Conservation (phyloP, 176 grass and related monocot genomes). For the Zea luxurians region DNA sequence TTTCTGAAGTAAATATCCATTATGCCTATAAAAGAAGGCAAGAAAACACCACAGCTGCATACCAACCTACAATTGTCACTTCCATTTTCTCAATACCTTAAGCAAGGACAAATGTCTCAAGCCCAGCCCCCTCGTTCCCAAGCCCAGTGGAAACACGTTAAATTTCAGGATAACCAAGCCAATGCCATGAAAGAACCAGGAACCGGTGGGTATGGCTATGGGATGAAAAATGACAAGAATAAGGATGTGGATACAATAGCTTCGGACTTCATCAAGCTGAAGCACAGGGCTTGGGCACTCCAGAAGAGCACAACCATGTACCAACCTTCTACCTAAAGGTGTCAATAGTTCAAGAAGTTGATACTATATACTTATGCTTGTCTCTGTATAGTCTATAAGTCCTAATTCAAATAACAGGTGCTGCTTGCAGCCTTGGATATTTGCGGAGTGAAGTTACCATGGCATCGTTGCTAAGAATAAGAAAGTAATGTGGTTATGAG, state of each 20-base stretch:
- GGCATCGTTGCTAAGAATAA: conserved; percentile 33
- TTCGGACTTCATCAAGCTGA: conserved; percentile 63
- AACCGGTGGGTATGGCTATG: conserved; percentile 1
- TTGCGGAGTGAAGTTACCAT: conserved; percentile 9
- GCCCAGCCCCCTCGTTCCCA: conserved; percentile 16
- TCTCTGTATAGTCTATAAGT: conserved; percentile 13
- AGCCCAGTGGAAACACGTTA: conserved; percentile 31
- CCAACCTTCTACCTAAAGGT: conserved; percentile 38
- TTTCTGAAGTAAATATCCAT: conserved; percentile 12
- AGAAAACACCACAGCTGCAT: conserved; percentile 17
- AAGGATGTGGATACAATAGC: conserved; percentile 58
- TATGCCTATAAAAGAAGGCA: conserved; percentile 55
- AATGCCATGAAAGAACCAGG: conserved; percentile 32
- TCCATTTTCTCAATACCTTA: conserved; percentile 7
- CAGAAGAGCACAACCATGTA: conserved; percentile 75
- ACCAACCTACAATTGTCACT: conserved; percentile 12
- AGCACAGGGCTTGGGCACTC: conserved; percentile 48
- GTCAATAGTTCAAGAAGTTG: neutral
- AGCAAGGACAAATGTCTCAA: conserved; percentile 44
- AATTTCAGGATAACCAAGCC: conserved; percentile 40
- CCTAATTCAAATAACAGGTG: conserved; percentile 42
- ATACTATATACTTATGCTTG: conserved; percentile 31
- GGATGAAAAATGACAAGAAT: conserved; percentile 38
- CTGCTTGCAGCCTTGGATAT: conserved; percentile 22
- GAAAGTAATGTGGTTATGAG: conserved; percentile 16